Percentiles rank a stretch among this genome's conserved stretches.
Conservation (phyloP, 2,329 filamentous ascomycete genomes). For the Mycosphaerelloides madeirae region DNA sequence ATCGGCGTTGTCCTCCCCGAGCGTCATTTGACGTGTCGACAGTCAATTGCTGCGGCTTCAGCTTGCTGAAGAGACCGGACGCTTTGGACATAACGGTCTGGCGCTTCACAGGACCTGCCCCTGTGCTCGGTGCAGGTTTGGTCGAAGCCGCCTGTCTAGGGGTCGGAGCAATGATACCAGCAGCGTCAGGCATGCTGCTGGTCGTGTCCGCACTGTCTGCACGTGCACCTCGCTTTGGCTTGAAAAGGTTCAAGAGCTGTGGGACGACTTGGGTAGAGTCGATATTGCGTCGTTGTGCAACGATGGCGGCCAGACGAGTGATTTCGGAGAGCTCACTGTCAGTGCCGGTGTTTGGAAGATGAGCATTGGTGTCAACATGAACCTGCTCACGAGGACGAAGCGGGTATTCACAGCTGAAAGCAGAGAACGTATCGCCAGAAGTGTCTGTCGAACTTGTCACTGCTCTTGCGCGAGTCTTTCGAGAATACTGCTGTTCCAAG, state of each 20-base stretch:
- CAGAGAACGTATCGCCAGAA: constrained; percentile 30
- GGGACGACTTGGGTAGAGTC: constrained; percentile 30
- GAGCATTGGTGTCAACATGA: not conserved
- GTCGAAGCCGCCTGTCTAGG: constrained; percentile 5
- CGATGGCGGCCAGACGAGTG: constrained; percentile 31
- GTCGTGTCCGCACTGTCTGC: not conserved
- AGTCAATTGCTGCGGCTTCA: constrained; percentile 23
- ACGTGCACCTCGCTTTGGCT: not conserved
- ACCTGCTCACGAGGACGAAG: constrained; percentile 1
- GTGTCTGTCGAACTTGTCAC: constrained; percentile 17
- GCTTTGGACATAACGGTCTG: constrained; percentile 27
- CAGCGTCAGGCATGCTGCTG: constrained; percentile 4
- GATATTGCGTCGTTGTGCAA: constrained; percentile 35
- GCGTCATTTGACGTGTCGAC: constrained; percentile 11
- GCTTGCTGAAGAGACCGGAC: constrained; percentile 28
- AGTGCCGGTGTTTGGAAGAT: too few relatives aligned
- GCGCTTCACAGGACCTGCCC: constrained; percentile 8
- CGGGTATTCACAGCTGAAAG: constrained; percentile 33
- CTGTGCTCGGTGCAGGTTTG: constrained; percentile 4
- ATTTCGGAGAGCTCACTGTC: constrained; percentile 33
- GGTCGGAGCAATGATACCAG: not conserved
- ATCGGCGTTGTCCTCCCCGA: constrained; percentile 27
- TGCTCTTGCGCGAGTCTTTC: constrained; percentile 9
- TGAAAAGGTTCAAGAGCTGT: constrained; percentile 33
- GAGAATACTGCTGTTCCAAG: constrained; percentile 18